Evolutionary conservation across 1,284 basidiomycete species (phyloP).

Genomic region (Boletus holoroseus): DNA sequence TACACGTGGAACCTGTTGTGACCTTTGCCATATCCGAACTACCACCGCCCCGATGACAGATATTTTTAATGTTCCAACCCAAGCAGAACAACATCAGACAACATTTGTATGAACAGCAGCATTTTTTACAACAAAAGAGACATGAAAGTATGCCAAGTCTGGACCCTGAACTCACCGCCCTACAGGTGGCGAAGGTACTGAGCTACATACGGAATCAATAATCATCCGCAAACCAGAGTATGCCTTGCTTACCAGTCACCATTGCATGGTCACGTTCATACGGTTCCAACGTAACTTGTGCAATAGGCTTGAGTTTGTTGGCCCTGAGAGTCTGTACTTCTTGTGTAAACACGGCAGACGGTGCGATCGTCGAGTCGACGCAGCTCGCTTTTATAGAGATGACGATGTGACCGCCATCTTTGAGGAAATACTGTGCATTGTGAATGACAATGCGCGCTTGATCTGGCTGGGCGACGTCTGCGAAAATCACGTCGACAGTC

Average conservation of each 20-base stretch:
- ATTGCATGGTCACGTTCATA: conserved; percentile 82
- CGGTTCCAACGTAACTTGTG: conserved; percentile 88
- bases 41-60: background rate
- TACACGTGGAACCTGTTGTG: conserved; percentile 15
- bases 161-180: conserved; percentile 3
- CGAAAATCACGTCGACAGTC: conserved; percentile 93
- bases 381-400: conserved; percentile 99
- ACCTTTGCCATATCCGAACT: conserved; percentile 5
- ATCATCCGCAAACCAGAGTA: background rate
- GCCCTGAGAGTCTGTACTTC: conserved; percentile 86
- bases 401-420: conserved; percentile 87
- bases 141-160: background rate
- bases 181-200: conserved; percentile 48
- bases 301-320: conserved; percentile 84
- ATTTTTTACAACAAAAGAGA: conserved; percentile 16
- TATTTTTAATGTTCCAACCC: background rate
- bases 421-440: conserved; percentile 96
- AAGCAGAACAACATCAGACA: conserved; percentile 12
- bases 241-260: conserved; percentile 53
- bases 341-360: conserved; percentile 85
- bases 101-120: conserved; percentile 12
- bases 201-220: conserved; percentile 34
- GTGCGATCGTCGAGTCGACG: conserved; percentile 91
- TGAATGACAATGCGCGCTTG: conserved; percentile 93
- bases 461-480: conserved; percentile 97